These are phyloP conservation scores for Euphorbia celastroides DNA, from an alignment of 441 rosid species.

Conservation along the genomic window DNA sequence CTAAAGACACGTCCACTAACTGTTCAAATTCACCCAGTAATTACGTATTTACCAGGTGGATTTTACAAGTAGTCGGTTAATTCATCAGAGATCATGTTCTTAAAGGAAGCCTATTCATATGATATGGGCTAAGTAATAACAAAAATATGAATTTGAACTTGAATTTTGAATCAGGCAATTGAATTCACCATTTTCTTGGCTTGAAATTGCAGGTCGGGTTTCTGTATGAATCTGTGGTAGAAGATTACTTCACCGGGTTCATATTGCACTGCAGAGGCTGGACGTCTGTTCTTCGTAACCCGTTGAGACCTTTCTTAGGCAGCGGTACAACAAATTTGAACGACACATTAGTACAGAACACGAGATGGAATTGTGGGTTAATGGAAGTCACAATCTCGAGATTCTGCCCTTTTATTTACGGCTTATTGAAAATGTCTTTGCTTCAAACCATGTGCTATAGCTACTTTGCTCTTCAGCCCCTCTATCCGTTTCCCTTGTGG, in stretches of 20 bases:
- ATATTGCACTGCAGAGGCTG: constrained; percentile 35
- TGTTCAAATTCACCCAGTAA: too few relatives aligned
- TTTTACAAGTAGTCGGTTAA: too few relatives aligned
- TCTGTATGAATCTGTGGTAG: constrained; percentile 29
- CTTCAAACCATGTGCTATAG: constrained; percentile 34
- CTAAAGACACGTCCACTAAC: too few relatives aligned
- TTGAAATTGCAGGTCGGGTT: constrained; percentile 34
- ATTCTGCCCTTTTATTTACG: constrained; percentile 30
- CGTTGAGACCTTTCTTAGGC: constrained; percentile 36
- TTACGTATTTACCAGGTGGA: too few relatives aligned
- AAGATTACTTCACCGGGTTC: constrained; percentile 43
- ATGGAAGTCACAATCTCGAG: constrained; percentile 27
- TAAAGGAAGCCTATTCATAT: too few relatives aligned
- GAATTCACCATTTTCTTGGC: constrained; percentile 11
- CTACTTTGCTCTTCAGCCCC: constrained; percentile 23
- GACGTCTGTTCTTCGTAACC: constrained; percentile 30
- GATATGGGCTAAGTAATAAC: too few relatives aligned
- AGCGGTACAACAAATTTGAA: constrained; percentile 25
- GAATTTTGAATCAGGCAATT: too few relatives aligned
- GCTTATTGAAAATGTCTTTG: constrained; percentile 26
- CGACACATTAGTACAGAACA: constrained; percentile 30
- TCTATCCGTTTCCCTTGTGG: constrained; percentile 25
- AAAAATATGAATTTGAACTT: too few relatives aligned
- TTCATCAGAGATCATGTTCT: too few relatives aligned
- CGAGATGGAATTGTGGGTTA: constrained; percentile 37